A percentile compares a stretch with the other conserved stretches of the same genome.
Evolutionary conservation across 2,329 filamentous ascomycete genomes (phyloP).

Genomic region (Trichoderma arundinaceum): DNA sequence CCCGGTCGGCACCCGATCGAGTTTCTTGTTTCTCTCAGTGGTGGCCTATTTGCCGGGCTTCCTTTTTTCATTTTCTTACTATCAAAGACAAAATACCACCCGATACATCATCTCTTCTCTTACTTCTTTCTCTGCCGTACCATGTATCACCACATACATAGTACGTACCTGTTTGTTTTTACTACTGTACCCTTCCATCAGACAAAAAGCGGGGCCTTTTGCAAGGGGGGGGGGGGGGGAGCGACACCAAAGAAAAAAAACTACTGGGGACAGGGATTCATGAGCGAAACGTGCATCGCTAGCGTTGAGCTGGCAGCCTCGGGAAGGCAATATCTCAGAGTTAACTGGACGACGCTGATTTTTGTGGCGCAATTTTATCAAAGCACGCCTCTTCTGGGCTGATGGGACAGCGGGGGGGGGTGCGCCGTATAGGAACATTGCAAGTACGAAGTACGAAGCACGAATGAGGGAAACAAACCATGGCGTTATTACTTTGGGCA

Average conservation of each 20-base stretch:
- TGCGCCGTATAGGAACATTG: background rate
- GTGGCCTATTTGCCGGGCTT: background rate
- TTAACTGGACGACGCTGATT: background rate
- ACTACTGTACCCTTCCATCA: too few relatives aligned
- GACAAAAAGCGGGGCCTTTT: too few relatives aligned
- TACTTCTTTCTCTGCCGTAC: too few relatives aligned
- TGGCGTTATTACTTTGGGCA: background rate
- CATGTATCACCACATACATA: too few relatives aligned
- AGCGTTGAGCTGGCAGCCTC: constrained; percentile 2
- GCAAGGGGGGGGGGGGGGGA: too few relatives aligned
- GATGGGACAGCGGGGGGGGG: background rate
- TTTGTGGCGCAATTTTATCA: background rate
- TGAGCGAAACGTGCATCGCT: background rate
- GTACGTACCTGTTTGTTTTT: too few relatives aligned
- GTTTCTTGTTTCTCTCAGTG: too few relatives aligned
- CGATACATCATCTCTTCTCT: too few relatives aligned
- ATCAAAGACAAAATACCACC: background rate
- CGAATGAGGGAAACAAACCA: background rate
- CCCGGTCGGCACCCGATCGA: background rate
- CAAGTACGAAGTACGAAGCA: background rate
- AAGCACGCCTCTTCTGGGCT: background rate
- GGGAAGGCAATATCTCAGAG: background rate
- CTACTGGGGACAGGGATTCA: too few relatives aligned
- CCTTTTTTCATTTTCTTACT: background rate
- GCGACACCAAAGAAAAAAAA: too few relatives aligned